Percentiles rank a stretch among this genome's conserved stretches.
These are phyloP conservation scores for Hyphopichia buzzinii DNA, from an alignment of 1,139 yeast species.

Conservation along the genomic window DNA sequence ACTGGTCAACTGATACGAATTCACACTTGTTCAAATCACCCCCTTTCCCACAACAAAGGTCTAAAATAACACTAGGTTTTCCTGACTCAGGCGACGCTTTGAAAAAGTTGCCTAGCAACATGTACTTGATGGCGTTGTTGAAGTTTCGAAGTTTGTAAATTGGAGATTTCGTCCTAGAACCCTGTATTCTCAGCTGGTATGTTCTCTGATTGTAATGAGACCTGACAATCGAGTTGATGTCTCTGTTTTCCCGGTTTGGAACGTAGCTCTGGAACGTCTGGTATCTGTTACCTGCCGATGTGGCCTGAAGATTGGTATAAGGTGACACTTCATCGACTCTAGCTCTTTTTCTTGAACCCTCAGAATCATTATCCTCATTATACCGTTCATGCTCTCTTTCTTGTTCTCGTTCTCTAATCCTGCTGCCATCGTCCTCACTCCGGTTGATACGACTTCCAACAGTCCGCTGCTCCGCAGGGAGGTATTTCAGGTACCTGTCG, in stretches of 20 bases:
- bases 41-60: conserved; percentile 96
- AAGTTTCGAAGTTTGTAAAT: conserved; percentile 83
- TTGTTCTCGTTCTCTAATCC: neutral
- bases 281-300: conserved; percentile 30
- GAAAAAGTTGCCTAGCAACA: conserved; percentile 71
- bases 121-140: conserved; percentile 88
- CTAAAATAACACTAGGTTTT: conserved; percentile 50
- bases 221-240: conserved; percentile 62
- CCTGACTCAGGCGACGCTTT: conserved; percentile 36
- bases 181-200: conserved; percentile 59
- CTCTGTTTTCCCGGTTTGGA: conserved; percentile 32
- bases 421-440: neutral
- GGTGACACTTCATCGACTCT: conserved; percentile 20
- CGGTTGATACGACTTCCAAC: neutral
- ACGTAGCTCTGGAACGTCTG: conserved; percentile 44
- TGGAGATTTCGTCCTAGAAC: conserved; percentile 69
- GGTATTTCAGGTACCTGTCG: neutral
- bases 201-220: conserved; percentile 87
- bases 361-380: conserved; percentile 1
- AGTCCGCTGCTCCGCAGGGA: neutral
- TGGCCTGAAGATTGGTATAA: conserved; percentile 24
- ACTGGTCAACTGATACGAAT: conserved; percentile 67
- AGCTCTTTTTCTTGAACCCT: conserved; percentile 2
- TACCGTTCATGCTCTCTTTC: neutral
- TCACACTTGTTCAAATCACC: conserved; percentile 94